A percentile compares a stretch with the other conserved stretches of the same genome.
phyloP scores from a whole-genome alignment of 306 rosid genomes.

The Cicer yamashitae region DNA sequence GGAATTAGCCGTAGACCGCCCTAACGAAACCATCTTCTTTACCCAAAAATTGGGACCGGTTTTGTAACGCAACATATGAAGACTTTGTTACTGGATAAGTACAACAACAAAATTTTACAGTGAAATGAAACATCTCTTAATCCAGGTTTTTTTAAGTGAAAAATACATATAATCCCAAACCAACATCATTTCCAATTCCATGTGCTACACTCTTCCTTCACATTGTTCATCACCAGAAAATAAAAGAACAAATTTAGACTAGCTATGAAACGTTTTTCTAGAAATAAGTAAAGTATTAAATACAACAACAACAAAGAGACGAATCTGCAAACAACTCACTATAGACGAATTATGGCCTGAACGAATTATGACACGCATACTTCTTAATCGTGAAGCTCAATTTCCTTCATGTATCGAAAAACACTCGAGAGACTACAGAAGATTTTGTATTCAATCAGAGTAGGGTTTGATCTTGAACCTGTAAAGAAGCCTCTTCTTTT shows the following conservation, averaged over 20 bases:
- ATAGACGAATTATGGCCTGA: conserved; percentile 45
- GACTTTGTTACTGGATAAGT: conserved; percentile 5
- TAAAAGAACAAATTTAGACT: conserved; percentile 42
- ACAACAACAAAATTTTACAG: conserved; percentile 48
- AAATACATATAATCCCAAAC: conserved; percentile 40
- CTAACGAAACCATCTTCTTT: not conserved
- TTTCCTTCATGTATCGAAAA: conserved; percentile 33
- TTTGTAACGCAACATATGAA: not conserved
- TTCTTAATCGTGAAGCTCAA: conserved; percentile 47
- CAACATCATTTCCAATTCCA: conserved; percentile 40
- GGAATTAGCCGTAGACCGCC: not conserved
- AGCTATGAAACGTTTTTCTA: conserved; percentile 27
- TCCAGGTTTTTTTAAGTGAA: conserved; percentile 26
- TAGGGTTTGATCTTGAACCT: conserved; percentile 88
- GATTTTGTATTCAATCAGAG: conserved; percentile 50
- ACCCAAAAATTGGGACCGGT: not conserved
- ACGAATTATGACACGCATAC: conserved; percentile 37
- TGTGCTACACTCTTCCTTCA: conserved; percentile 36
- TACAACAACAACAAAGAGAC: conserved; percentile 40
- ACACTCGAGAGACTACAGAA: not conserved
- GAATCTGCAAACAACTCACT: conserved; percentile 54
- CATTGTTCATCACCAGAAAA: conserved; percentile 43
- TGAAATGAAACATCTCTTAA: conserved; percentile 32
- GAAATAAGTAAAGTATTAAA: conserved; percentile 21
- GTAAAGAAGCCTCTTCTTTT: conserved; percentile 87